phyloP scores from a whole-genome alignment of 2,329 filamentous ascomycete species.

The Claviceps paspali region DNA sequence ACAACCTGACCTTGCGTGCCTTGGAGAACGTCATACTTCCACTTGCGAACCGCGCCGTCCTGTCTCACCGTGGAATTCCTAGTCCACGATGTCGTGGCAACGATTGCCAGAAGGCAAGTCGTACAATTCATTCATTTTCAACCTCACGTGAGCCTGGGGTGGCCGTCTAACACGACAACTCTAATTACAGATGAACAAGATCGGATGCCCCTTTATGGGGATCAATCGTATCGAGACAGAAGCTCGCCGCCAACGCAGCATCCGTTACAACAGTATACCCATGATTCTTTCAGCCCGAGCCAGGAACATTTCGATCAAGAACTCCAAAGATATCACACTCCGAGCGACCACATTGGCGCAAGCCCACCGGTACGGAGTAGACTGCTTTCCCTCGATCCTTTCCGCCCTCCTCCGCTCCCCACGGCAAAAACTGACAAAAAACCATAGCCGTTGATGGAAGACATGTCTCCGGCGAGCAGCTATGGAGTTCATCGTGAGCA shows the following conservation, averaged over 20 bases:
- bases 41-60: no score
- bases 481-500: constrained; percentile 30
- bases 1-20: no score
- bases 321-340: constrained; percentile 32
- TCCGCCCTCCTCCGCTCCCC: neutral
- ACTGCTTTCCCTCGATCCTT: constrained; percentile 17
- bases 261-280: constrained; percentile 3
- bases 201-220: neutral
- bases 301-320: constrained; percentile 21
- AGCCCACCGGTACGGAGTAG: constrained; percentile 55
- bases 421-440: neutral
- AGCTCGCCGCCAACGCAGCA: constrained; percentile 2
- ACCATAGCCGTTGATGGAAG: constrained; percentile 38
- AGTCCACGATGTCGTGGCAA: constrained; percentile 3
- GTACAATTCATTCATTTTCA: no score
- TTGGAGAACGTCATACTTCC: no score
- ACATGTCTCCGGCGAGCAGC: constrained; percentile 26
- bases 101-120: constrained; percentile 1
- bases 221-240: neutral
- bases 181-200: neutral
- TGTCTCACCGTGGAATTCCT: neutral
- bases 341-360: constrained; percentile 62
- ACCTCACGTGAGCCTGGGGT: no score
- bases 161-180: neutral
- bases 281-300: constrained; percentile 12